These are phyloP conservation scores for Polyporus arcularius DNA, from an alignment of 768 basidiomycete species.

Conservation along the genomic window DNA sequence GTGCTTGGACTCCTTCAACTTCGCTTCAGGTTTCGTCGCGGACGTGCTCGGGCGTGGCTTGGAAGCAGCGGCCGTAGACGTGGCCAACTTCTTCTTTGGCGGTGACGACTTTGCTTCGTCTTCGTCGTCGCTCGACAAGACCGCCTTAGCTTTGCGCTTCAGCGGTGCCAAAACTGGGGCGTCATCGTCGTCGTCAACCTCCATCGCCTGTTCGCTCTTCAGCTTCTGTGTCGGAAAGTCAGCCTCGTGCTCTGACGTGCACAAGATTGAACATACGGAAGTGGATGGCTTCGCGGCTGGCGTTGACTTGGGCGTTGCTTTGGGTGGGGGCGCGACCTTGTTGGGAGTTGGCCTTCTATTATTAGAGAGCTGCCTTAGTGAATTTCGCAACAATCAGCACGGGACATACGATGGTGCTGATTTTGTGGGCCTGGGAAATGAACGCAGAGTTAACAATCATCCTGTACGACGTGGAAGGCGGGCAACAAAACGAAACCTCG, in stretches of 20 bases:
- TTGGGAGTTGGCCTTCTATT: neutral
- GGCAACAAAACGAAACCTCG: too few species aligned
- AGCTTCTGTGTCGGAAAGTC: slow-evolving; percentile 8
- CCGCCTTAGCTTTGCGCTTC: slow-evolving; percentile 28
- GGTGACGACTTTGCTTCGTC: slow-evolving; percentile 31
- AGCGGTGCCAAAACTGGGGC: neutral
- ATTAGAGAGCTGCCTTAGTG: neutral
- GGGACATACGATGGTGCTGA: too few species aligned
- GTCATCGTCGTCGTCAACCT: slow-evolving; percentile 22
- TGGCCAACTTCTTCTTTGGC: slow-evolving; percentile 43
- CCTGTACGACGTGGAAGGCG: too few species aligned
- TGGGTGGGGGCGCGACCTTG: neutral
- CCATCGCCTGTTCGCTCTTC: slow-evolving; percentile 27
- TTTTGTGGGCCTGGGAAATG: too few species aligned
- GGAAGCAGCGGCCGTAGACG: slow-evolving; percentile 12
- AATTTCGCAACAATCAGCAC: too few species aligned
- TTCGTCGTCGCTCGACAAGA: slow-evolving; percentile 30
- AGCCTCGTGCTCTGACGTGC: neutral
- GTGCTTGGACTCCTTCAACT: slow-evolving; percentile 11
- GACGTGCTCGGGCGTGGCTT: slow-evolving; percentile 14
- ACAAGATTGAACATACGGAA: neutral
- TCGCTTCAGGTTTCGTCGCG: slow-evolving; percentile 28
- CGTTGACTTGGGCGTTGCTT: neutral
- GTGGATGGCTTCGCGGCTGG: neutral
- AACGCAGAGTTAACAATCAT: too few species aligned